Evolutionary conservation across 225 moss, liverwort and hornwort species (phyloP).

Genomic region (Pleurozium schreberi): DNA sequence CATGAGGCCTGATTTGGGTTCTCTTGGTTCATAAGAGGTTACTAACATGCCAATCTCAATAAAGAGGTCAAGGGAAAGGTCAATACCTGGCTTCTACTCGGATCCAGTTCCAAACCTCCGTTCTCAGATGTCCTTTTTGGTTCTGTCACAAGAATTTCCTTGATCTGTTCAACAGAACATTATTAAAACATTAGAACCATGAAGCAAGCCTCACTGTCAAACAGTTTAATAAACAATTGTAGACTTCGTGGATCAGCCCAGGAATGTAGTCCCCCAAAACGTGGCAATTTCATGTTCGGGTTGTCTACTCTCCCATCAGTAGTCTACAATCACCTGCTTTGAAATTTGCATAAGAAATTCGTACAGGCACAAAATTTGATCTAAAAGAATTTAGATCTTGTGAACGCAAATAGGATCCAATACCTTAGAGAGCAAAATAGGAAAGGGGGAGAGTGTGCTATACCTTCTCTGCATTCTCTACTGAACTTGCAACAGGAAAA

Average conservation of each 20-base stretch:
- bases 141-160: neutral
- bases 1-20: neutral
- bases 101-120: neutral
- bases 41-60: neutral
- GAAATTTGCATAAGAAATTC: neutral
- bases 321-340: neutral
- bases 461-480: conserved; percentile 12
- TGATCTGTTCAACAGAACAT: neutral
- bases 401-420: neutral
- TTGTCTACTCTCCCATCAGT: neutral
- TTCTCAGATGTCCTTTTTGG: neutral
- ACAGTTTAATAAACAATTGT: neutral
- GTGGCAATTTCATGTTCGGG: neutral
- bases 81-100: conserved; percentile 4
- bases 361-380: neutral
- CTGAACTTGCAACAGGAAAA: neutral
- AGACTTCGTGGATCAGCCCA: neutral
- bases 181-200: neutral
- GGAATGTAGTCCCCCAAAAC: neutral
- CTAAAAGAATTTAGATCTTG: neutral
- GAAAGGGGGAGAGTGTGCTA: neutral
- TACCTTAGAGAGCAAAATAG: neutral
- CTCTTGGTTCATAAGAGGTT: neutral
- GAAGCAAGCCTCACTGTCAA: neutral
- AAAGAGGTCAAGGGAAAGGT: neutral